These are phyloP conservation scores for Lentinula boryana DNA, from an alignment of 768 basidiomycete species.

Conservation along the genomic window DNA sequence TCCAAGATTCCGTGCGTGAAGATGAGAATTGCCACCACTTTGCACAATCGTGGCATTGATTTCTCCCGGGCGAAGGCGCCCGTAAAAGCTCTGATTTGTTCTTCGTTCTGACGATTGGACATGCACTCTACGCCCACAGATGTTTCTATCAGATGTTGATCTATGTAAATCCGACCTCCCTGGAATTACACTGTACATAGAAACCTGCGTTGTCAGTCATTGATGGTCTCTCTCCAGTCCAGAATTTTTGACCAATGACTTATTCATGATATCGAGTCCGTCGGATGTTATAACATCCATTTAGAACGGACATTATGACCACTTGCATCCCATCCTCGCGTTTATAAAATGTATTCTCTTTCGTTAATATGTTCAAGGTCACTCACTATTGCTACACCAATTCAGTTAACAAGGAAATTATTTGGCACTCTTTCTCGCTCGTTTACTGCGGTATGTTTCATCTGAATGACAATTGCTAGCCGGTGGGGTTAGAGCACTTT, in stretches of 20 bases:
- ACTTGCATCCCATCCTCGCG: neutral
- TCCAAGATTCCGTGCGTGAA: constrained; percentile 12
- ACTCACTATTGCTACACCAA: neutral
- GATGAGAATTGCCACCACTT: neutral
- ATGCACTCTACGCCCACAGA: neutral
- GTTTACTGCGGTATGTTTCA: too few relatives aligned
- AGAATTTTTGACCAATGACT: neutral
- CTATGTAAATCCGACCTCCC: neutral
- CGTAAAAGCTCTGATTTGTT: neutral
- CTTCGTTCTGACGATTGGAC: neutral
- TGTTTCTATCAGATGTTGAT: neutral
- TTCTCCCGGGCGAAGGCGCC: too few relatives aligned
- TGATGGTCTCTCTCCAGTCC: neutral
- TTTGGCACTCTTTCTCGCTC: neutral
- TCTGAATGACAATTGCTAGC: too few relatives aligned
- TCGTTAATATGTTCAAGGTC: neutral
- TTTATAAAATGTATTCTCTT: neutral
- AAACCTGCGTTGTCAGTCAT: neutral
- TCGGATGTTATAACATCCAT: neutral
- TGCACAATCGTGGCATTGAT: neutral
- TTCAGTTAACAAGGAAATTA: neutral
- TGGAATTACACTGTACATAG: neutral
- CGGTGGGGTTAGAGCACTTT: too few relatives aligned
- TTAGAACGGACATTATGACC: neutral
- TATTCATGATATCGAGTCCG: neutral